phyloP scores from a whole-genome alignment of 345 rosid genomes.

The Clausena lansium region DNA sequence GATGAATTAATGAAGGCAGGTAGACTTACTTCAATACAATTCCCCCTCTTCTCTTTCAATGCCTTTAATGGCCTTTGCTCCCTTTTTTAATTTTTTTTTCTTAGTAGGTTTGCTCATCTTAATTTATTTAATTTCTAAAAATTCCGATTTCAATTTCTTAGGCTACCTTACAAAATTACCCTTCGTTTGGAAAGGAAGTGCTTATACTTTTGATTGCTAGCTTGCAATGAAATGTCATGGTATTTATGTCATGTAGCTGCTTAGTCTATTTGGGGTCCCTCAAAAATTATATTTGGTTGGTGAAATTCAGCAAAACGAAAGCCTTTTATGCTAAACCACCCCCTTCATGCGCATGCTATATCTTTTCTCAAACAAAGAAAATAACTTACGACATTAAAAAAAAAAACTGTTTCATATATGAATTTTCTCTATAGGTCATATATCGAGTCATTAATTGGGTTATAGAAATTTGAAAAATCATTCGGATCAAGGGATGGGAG shows the following conservation, averaged over 20 bases:
- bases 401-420: not conserved
- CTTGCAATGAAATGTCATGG: conserved; percentile 23
- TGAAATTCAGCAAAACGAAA: conserved; percentile 30
- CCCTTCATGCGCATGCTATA: not conserved
- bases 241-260: conserved; percentile 32
- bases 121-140: not conserved
- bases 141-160: not conserved
- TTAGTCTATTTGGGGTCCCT: conserved; percentile 39
- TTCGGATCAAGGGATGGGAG: not conserved
- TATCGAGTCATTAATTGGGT: not conserved
- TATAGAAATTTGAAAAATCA: not conserved
- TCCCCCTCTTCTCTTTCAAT: conserved; percentile 19
- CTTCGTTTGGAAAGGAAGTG: conserved; percentile 4
- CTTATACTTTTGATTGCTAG: conserved; percentile 17
- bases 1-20: conserved; percentile 56
- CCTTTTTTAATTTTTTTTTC: not conserved
- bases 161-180: conserved; percentile 6
- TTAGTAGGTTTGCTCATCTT: not conserved
- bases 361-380: conserved; percentile 17
- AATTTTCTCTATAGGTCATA: not conserved
- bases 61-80: conserved; percentile 28
- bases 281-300: conserved; percentile 37
- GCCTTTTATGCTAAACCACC: not conserved
- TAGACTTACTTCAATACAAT: conserved; percentile 21
- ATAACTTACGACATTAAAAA: not conserved